Evolutionary conservation across 1,139 yeast genomes (phyloP), one percentile per base, ranked within the genome.

Genomic region (Scheffersomyces titani): DNA sequence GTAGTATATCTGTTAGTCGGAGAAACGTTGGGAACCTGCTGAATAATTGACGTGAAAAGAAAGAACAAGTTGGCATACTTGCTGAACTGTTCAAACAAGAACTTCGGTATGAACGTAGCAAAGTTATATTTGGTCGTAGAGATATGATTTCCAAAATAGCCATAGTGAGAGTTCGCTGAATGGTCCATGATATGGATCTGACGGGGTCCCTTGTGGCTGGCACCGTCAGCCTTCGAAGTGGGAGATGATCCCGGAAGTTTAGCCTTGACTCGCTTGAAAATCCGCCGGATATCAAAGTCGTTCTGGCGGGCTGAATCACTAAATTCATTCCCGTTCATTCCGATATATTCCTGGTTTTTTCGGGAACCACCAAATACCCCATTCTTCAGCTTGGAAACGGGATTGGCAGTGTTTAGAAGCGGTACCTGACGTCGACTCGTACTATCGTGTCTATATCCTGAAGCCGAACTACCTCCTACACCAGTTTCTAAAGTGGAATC

Each of bases 1-100:
- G 99, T 96, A 6, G 99, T 96, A 69, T 87, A 96, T 73, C 98
- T 79, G 73, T 94, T 96, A 0, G 99, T 96, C 4, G 99, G 99
- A 0, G 98, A 88, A 3, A 94, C 98, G 63, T 89, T 85, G 5
- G 99, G 99, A 16, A 96, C 98, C 71, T 96, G 99, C 76, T 96
- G 99, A 64, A 96, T 94, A 49, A 86, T 82, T 3, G 98, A 90
- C 0, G 99, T 96, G 77, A 92, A 91, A 55, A 96, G 76, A 72
- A 96, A 96, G 74, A 96, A 96, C 71, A 96, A 78, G 70, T 96
- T 96, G 30, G 99, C 98, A 71, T 96, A 96, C 71, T 94, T 96
- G 61, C 98, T 90, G 73, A 96, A 96, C 73, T 96, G 99, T 74
- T 96, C 99, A 67, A 93, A 92, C 62, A 96, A 75, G 69, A 96